Conservation (phyloP, 2,329 filamentous ascomycete species). For the Rhynchosporium agropyri region DNA sequence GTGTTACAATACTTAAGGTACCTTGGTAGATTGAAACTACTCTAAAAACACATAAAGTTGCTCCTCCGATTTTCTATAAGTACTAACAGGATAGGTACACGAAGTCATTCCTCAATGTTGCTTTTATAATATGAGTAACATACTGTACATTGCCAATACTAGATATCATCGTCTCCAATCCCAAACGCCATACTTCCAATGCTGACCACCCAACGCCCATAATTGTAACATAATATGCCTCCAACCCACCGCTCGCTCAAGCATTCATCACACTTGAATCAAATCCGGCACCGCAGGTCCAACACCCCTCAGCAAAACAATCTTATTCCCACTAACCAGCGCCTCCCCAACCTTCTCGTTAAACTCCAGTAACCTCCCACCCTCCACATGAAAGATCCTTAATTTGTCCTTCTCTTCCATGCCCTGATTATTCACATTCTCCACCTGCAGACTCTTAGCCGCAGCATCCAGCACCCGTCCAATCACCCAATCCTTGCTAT, state of each 20-base stretch:
- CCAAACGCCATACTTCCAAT: slow-evolving; percentile 15
- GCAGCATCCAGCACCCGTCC: slow-evolving; percentile 80
- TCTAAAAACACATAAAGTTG: no score
- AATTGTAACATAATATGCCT: slow-evolving; percentile 2
- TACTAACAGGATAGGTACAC: no score
- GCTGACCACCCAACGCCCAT: slow-evolving; percentile 9
- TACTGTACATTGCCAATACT: neutral
- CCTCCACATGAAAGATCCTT: slow-evolving; percentile 90
- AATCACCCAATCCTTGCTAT: slow-evolving; percentile 84
- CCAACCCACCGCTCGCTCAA: slow-evolving; percentile 8
- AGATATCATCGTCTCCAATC: slow-evolving; percentile 10
- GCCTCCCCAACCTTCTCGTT: slow-evolving; percentile 78
- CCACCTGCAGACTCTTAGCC: slow-evolving; percentile 74
- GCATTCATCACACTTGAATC: slow-evolving; percentile 51
- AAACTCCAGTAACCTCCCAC: slow-evolving; percentile 83
- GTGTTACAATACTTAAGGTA: no score
- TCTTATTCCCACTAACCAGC: slow-evolving; percentile 81
- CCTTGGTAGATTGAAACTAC: no score
- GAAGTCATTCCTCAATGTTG: no score
- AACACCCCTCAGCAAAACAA: slow-evolving; percentile 85
- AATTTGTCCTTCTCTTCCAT: slow-evolving; percentile 77
- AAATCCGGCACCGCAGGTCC: slow-evolving; percentile 74
- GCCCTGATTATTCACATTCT: slow-evolving; percentile 81
- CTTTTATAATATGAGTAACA: neutral
- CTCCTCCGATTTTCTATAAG: no score